Evolutionary conservation across 2,329 filamentous ascomycete species (phyloP).

Genomic region (Parastagonospora nodorum): DNA sequence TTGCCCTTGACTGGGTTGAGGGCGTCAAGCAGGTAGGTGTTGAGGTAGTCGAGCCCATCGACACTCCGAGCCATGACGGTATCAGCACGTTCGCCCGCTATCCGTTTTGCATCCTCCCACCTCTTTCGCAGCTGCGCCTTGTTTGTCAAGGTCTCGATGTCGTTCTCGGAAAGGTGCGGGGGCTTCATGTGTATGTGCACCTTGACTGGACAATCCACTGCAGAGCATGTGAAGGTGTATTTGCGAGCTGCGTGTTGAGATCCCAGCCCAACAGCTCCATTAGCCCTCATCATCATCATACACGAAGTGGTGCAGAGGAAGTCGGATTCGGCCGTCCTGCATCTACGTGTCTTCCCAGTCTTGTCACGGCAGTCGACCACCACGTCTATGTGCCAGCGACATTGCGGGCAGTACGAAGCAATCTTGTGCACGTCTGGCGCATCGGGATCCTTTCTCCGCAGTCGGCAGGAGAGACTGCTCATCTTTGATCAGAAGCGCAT

Average conservation of each 20-base stretch:
- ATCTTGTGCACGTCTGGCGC: slow-evolving; percentile 57
- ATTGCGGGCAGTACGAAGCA: slow-evolving; percentile 65
- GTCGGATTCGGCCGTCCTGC: slow-evolving; percentile 49
- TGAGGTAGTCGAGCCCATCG: slow-evolving; percentile 61
- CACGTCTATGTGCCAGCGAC: slow-evolving; percentile 66
- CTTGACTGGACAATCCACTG: slow-evolving; percentile 59
- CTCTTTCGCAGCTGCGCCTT: slow-evolving; percentile 57
- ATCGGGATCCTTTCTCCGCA: slow-evolving; percentile 47
- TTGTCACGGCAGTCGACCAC: slow-evolving; percentile 56
- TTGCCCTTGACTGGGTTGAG: slow-evolving; percentile 56
- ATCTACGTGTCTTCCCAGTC: slow-evolving; percentile 46
- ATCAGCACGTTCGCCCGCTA: slow-evolving; percentile 61
- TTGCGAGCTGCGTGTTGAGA: slow-evolving; percentile 22
- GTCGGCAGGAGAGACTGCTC: slow-evolving; percentile 58
- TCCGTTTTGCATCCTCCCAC: slow-evolving; percentile 57
- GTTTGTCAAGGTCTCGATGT: slow-evolving; percentile 61
- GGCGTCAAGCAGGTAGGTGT: slow-evolving; percentile 65
- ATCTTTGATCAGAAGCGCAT: slow-evolving; percentile 63
- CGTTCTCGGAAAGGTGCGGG: slow-evolving; percentile 56
- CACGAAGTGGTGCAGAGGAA: slow-evolving; percentile 67
- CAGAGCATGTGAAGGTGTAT: slow-evolving; percentile 63
- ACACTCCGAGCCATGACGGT: slow-evolving; percentile 57
- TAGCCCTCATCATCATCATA: slow-evolving; percentile 23
- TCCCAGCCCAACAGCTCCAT: slow-evolving; percentile 16
- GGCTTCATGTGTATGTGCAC: slow-evolving; percentile 59